Percentiles rank a stretch among this genome's conserved stretches.
Conservation (phyloP, 1,139 yeast genomes). For the Arxiozyma slooffiae region DNA sequence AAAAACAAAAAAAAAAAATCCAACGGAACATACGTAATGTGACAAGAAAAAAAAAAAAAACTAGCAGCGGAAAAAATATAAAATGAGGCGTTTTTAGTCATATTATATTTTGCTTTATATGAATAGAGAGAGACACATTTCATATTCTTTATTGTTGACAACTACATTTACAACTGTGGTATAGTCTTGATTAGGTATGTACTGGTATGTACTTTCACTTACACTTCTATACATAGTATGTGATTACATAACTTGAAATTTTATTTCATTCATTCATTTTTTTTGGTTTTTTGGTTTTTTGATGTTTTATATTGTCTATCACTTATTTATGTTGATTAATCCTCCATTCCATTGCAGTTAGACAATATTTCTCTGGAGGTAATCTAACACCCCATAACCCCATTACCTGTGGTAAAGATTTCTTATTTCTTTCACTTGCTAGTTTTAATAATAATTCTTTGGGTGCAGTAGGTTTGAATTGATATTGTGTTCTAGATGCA, state of each 20-base stretch:
- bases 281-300: background rate
- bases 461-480: slow-evolving; percentile 85
- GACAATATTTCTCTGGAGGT: slow-evolving; percentile 95
- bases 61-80: background rate
- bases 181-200: too few relatives aligned
- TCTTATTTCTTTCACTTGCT: slow-evolving; percentile 84
- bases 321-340: background rate
- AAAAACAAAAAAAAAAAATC: too few relatives aligned
- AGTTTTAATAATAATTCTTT: slow-evolving; percentile 82
- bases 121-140: background rate
- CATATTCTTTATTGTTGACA: background rate
- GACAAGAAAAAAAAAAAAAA: too few relatives aligned
- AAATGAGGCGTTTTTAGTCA: background rate
- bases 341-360: slow-evolving; percentile 42
- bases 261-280: background rate
- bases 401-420: slow-evolving; percentile 83
- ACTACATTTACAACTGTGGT: too few relatives aligned
- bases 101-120: background rate
- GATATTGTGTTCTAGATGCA: slow-evolving; percentile 86
- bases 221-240: too few relatives aligned
- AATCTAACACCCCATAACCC: slow-evolving; percentile 87
- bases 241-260: background rate
- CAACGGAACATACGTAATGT: background rate
- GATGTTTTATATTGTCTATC: too few relatives aligned
- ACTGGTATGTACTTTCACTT: background rate